Evolutionary conservation across 2,329 filamentous ascomycete genomes (phyloP).

Genomic region (Neoarthrinium moseri): DNA sequence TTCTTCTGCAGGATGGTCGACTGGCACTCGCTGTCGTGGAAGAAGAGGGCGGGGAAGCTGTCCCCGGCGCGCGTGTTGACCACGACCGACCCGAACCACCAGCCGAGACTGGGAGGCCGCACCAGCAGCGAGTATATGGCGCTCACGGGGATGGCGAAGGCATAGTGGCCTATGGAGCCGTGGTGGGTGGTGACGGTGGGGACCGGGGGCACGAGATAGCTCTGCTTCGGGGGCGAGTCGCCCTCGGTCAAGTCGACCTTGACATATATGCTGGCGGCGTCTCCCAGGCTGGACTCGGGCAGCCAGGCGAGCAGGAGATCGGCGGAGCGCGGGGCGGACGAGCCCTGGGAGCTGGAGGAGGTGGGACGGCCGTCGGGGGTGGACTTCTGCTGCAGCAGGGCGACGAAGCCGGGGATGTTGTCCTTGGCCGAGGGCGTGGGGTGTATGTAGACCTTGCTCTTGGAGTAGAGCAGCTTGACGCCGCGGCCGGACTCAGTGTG

Average conservation of each 20-base stretch:
- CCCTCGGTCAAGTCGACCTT: constrained; percentile 89
- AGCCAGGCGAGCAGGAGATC: constrained; percentile 90
- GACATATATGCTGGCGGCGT: constrained; percentile 84
- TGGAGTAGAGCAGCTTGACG: constrained; percentile 91
- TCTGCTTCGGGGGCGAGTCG: constrained; percentile 78
- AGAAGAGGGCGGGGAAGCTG: constrained; percentile 93
- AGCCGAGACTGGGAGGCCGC: constrained; percentile 87
- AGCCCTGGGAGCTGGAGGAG: constrained; percentile 38
- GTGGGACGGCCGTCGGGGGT: constrained; percentile 38
- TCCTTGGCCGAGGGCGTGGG: constrained; percentile 91
- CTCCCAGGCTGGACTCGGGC: constrained; percentile 83
- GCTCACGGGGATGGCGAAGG: constrained; percentile 87
- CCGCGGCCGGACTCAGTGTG: constrained; percentile 74
- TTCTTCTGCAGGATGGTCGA: constrained; percentile 94
- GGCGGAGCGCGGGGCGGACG: constrained; percentile 52
- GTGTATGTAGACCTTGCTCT: constrained; percentile 99
- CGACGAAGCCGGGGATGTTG: constrained; percentile 92
- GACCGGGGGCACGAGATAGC: constrained; percentile 87
- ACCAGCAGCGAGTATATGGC: constrained; percentile 90
- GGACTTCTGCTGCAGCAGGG: constrained; percentile 85
- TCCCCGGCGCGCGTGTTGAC: constrained; percentile 90
- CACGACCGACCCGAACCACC: constrained; percentile 97
- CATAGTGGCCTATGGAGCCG: constrained; percentile 72
- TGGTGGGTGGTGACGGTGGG: constrained; percentile 79
- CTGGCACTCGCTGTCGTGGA: constrained; percentile 95